Evolutionary conservation across 176 grass and related monocot species (phyloP), one percentile per base, ranked within the genome.

Genomic region (Raddia guianensis): DNA sequence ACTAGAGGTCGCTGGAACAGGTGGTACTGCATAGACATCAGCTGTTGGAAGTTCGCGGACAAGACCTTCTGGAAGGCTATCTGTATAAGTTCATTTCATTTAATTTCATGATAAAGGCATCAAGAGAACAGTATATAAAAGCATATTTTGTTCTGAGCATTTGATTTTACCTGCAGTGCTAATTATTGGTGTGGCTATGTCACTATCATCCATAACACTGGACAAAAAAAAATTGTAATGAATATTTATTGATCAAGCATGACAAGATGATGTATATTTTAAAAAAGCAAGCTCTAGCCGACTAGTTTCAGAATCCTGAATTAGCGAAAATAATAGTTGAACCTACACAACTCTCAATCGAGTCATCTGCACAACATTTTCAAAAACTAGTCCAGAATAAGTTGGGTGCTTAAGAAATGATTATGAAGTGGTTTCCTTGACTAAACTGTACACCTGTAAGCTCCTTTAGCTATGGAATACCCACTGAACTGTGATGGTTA

Each of bases 1-100:
- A 16, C 56, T 50, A 3, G 78, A 66, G 57, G 35, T 85, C 47
- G 52, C 78, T 21, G 58, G 56, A 13, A 57, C 83, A n/a, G 47
- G 19, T 83, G 81, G 72, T 50, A 85, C 85, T 70, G 78, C 10
- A 64, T 85, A 91, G 48, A 72, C 82, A 63, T 98, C 95, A 47
- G 90, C 95, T 63, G 73, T 71, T 51, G 95, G 95, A 71, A 98
- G 95, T 69, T 98, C 95, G n/a, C 82, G 90, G 49, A 91, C 75
- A 73, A 98, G 92, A 35, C 95, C 95, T 85, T 98, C 95, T 5
- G 95, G 95, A 78, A 98, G 95, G 86, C 50, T 61, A 84, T 79
- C 95, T 98, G 91, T 4, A 69, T 5, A 32, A 60, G 18, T n/a
- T 56, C 54, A n/a, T n/a, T n/a, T n/a, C 3, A 13, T 19, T 56